A percentile compares a stretch with the other conserved stretches of the same genome.
phyloP scores from a whole-genome alignment of 805 yeast genomes.

The Suhomyces prunicola region DNA sequence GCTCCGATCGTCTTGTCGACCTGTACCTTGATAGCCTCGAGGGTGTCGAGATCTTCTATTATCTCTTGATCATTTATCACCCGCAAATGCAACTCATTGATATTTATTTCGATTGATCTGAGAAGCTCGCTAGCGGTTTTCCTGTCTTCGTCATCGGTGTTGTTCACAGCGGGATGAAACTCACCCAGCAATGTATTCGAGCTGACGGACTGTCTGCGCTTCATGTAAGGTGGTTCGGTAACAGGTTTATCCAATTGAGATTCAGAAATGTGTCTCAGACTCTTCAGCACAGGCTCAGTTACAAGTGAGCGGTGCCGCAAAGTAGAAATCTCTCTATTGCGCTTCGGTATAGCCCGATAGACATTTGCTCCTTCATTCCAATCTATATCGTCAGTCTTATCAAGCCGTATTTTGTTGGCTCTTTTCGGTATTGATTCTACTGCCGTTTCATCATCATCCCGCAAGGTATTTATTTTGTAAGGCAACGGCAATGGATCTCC shows the following conservation, averaged over 20 bases:
- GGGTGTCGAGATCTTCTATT: not conserved
- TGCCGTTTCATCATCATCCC: slow-evolving; percentile 9
- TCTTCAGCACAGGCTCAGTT: not conserved
- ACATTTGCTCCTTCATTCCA: not conserved
- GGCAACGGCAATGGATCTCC: slow-evolving; percentile 40
- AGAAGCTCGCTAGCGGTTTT: not conserved
- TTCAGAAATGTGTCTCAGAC: not conserved
- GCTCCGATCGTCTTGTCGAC: slow-evolving; percentile 2
- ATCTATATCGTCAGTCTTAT: not conserved
- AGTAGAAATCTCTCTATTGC: not conserved
- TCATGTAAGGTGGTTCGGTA: not conserved
- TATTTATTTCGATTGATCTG: not conserved
- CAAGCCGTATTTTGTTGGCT: slow-evolving; percentile 4
- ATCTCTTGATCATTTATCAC: not conserved
- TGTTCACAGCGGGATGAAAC: not conserved
- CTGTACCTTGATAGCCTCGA: not conserved
- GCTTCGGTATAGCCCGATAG: not conserved
- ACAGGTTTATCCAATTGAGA: not conserved
- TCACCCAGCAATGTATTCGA: not conserved
- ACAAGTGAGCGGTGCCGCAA: not conserved
- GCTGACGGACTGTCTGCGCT: not conserved
- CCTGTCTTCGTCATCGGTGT: not conserved
- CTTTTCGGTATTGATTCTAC: slow-evolving; percentile 7
- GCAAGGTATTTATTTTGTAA: slow-evolving; percentile 17
- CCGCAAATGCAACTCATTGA: not conserved